Conservation (phyloP, 2,329 filamentous ascomycete genomes). For the Hypoxylon sp. region DNA sequence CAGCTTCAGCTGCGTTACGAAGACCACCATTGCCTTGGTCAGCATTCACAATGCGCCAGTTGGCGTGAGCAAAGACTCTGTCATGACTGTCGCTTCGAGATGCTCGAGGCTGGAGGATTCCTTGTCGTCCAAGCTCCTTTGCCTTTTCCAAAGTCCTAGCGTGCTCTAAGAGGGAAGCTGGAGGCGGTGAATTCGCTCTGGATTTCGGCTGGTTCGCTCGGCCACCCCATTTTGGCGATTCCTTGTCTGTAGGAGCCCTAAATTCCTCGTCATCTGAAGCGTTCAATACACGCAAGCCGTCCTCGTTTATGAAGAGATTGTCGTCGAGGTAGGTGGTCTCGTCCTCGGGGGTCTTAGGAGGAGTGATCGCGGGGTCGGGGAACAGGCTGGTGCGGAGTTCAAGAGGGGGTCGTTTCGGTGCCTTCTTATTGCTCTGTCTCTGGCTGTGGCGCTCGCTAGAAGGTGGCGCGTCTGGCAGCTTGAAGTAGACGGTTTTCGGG, state of each 20-base stretch:
- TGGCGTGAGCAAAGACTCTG: slow-evolving; percentile 79
- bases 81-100: slow-evolving; percentile 75
- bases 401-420: slow-evolving; percentile 49
- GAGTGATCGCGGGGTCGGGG: slow-evolving; percentile 65
- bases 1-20: slow-evolving; percentile 87
- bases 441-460: slow-evolving; percentile 55
- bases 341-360: slow-evolving; percentile 69
- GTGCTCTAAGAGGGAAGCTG: slow-evolving; percentile 81
- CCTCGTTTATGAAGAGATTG: slow-evolving; percentile 69
- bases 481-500: slow-evolving; percentile 92
- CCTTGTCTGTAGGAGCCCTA: slow-evolving; percentile 78
- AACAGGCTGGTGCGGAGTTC: slow-evolving; percentile 68
- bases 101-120: slow-evolving; percentile 68
- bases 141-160: slow-evolving; percentile 70
- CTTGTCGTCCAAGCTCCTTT: slow-evolving; percentile 69
- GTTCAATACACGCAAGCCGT: slow-evolving; percentile 68
- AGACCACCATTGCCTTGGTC: slow-evolving; percentile 95
- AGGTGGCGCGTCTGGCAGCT: slow-evolving; percentile 70
- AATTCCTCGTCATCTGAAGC: slow-evolving; percentile 66
- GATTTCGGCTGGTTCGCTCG: slow-evolving; percentile 84
- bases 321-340: slow-evolving; percentile 57
- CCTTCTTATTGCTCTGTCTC: slow-evolving; percentile 51
- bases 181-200: slow-evolving; percentile 79
- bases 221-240: slow-evolving; percentile 83
- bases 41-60: slow-evolving; percentile 86